Conservation (phyloP, 1,284 basidiomycete species). For the Heliocybe sulcata region DNA sequence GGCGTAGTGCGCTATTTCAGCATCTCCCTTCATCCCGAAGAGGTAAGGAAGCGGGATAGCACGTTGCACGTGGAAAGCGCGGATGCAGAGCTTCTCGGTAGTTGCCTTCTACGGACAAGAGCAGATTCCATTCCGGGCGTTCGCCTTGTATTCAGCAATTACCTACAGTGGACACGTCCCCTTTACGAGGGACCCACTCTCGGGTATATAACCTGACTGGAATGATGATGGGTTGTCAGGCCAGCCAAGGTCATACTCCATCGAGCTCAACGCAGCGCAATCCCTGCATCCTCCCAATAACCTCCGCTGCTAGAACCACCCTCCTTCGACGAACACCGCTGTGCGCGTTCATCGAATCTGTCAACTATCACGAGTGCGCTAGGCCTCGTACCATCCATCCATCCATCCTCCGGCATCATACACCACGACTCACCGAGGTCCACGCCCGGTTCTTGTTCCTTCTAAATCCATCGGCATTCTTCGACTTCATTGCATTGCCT, state of each 20-base stretch:
- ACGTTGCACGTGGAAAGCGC: background rate
- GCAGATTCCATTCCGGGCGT: background rate
- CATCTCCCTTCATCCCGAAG: constrained; percentile 16
- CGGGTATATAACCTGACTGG: background rate
- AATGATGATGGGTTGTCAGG: background rate
- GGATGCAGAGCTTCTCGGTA: background rate
- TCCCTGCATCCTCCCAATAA: background rate
- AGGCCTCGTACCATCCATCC: background rate
- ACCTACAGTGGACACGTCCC: background rate
- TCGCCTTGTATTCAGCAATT: background rate
- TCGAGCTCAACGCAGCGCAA: background rate
- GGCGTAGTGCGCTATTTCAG: constrained; percentile 10
- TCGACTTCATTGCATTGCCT: background rate
- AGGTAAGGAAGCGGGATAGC: constrained; percentile 11
- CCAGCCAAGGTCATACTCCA: constrained; percentile 1
- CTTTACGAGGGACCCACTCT: background rate
- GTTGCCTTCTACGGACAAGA: background rate
- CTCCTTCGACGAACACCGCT: background rate
- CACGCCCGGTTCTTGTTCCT: background rate
- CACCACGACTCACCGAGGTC: background rate
- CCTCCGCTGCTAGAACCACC: background rate
- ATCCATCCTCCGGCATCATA: background rate
- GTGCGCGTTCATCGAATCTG: background rate
- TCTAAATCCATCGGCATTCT: background rate
- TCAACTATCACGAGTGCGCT: background rate